Percentiles rank a stretch among this genome's conserved stretches.
These are phyloP conservation scores for Malus hybrid DNA, from an alignment of 331 rosid species.

Conservation along the genomic window DNA sequence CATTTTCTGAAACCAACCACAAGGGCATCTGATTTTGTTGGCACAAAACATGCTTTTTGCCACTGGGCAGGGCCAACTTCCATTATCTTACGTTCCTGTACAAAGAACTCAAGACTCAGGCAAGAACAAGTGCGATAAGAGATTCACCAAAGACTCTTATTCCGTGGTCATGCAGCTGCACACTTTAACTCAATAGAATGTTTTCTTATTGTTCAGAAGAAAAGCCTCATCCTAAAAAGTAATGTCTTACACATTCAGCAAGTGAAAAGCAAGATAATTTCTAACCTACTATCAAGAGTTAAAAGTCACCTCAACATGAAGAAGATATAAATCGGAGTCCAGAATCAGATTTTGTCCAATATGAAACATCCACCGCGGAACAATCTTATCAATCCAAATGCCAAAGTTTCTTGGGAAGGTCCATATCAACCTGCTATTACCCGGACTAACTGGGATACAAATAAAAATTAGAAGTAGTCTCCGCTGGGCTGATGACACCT, in stretches of 20 bases:
- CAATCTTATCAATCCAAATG: slow-evolving; percentile 58
- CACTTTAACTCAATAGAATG: neutral
- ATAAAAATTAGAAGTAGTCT: slow-evolving; percentile 44
- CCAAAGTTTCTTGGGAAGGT: slow-evolving; percentile 85
- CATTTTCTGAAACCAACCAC: slow-evolving; percentile 79
- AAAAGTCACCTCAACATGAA: slow-evolving; percentile 77
- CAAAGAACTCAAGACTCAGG: slow-evolving; percentile 16
- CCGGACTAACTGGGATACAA: slow-evolving; percentile 90
- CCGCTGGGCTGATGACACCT: slow-evolving; percentile 38
- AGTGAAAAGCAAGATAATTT: neutral
- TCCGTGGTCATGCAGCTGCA: neutral
- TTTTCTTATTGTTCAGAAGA: neutral
- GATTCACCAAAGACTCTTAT: neutral
- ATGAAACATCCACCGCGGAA: slow-evolving; percentile 88
- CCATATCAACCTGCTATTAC: slow-evolving; percentile 89
- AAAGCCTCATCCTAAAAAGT: neutral
- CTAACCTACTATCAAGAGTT: neutral
- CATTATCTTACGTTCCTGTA: slow-evolving; percentile 59
- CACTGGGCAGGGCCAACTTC: slow-evolving; percentile 51
- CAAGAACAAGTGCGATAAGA: neutral
- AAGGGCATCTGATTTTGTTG: slow-evolving; percentile 75
- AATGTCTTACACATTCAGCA: neutral
- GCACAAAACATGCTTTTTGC: slow-evolving; percentile 83
- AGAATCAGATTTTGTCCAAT: slow-evolving; percentile 70
- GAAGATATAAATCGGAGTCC: slow-evolving; percentile 92